Evolutionary conservation across 805 yeast genomes (phyloP).

Genomic region (Henningerozyma blattae): DNA sequence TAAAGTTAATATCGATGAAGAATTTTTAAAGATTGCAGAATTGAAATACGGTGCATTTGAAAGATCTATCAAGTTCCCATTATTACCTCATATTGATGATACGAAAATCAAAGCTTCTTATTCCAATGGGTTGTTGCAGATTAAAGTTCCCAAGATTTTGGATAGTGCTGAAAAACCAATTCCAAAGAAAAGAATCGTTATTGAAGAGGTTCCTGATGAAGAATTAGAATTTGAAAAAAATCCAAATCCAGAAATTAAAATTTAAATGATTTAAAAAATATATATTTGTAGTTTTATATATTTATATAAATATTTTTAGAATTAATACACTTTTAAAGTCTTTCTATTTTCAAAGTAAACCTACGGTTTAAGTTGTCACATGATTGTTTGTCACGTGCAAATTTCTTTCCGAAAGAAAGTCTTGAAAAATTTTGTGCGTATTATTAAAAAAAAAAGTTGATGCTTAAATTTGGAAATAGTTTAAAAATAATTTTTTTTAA

Average conservation of each 20-base stretch:
- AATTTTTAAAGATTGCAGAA: conserved; percentile 36
- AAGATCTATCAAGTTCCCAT: conserved; percentile 44
- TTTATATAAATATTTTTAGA: too few relatives aligned
- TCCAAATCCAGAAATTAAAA: conserved; percentile 37
- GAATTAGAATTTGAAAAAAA: conserved; percentile 34
- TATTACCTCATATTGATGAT: conserved; percentile 39
- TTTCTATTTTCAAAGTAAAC: too few relatives aligned
- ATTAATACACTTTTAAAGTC: too few relatives aligned
- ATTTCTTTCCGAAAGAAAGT: too few relatives aligned
- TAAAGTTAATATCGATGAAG: conserved; percentile 27
- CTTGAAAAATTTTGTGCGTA: too few relatives aligned
- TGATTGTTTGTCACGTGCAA: conserved; percentile 5
- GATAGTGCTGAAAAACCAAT: conserved; percentile 24
- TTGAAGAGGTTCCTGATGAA: conserved; percentile 39
- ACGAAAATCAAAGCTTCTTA: conserved; percentile 43
- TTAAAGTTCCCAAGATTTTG: conserved; percentile 36
- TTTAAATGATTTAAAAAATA: too few relatives aligned
- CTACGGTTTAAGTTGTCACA: too few relatives aligned
- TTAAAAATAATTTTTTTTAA: too few relatives aligned
- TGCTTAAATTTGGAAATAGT: too few relatives aligned
- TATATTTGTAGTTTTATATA: too few relatives aligned
- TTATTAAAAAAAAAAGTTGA: too few relatives aligned
- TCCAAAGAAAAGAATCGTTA: conserved; percentile 33
- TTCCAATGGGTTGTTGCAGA: conserved; percentile 40
- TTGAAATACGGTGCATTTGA: conserved; percentile 46